These are phyloP conservation scores for Tulasnella sp. DNA, from an alignment of 768 basidiomycete species.

Conservation along the genomic window DNA sequence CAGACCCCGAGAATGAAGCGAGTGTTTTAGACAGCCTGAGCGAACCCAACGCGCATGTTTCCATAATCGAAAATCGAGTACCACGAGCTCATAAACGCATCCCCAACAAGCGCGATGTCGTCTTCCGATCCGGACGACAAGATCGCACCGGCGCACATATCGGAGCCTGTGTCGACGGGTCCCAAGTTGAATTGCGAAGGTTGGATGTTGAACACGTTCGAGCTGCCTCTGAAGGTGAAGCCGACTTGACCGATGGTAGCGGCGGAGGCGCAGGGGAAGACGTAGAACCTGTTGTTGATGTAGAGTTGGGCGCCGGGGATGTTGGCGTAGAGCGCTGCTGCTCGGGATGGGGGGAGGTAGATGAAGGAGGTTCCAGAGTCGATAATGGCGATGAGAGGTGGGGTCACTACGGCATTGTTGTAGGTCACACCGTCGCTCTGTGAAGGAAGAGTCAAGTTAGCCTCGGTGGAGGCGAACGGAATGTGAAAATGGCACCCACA, in stretches of 20 bases:
- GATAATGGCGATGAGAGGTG: conserved; percentile 42
- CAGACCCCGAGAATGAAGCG: too few relatives aligned
- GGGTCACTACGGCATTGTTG: background rate
- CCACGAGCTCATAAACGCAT: too few relatives aligned
- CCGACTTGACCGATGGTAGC: background rate
- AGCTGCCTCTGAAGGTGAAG: background rate
- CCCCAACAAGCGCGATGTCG: too few relatives aligned
- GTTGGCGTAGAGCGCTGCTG: background rate
- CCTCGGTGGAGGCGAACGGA: too few relatives aligned
- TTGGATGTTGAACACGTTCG: background rate
- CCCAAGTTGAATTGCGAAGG: conserved; percentile 5
- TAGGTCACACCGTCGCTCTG: conserved; percentile 12
- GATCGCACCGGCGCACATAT: too few relatives aligned
- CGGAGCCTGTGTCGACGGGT: background rate
- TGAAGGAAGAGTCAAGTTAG: background rate
- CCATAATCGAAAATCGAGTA: too few relatives aligned
- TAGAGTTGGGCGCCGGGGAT: background rate
- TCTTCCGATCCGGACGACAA: too few relatives aligned
- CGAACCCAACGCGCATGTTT: too few relatives aligned
- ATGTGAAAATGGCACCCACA: background rate
- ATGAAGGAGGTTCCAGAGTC: conserved; percentile 39
- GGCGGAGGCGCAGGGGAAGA: background rate
- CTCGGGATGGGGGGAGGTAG: background rate
- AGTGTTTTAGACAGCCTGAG: too few relatives aligned
- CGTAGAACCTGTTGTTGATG: background rate